These are phyloP conservation scores for Daldinia decipiens DNA, from an alignment of 495 filamentous ascomycete species.

Conservation along the genomic window DNA sequence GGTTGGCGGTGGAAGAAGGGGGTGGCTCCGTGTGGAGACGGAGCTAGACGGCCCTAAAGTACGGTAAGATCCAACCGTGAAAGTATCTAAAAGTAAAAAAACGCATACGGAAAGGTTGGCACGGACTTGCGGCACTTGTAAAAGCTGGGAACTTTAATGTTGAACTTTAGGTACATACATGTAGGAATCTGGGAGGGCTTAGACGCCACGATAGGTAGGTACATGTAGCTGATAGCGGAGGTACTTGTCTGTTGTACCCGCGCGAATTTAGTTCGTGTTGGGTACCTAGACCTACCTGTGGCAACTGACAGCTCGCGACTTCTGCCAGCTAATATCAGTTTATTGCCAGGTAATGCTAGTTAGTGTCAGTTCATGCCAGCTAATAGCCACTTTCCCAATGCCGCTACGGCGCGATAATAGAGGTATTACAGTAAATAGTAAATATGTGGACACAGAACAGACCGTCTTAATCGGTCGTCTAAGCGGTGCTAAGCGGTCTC, in stretches of 20 bases:
- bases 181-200: not conserved
- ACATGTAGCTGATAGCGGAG: too few relatives aligned
- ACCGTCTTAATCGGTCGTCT: slow-evolving; percentile 11
- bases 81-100: not conserved
- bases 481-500: slow-evolving; percentile 35
- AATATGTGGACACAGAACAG: not conserved
- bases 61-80: not conserved
- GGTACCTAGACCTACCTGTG: not conserved
- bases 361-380: slow-evolving; percentile 2
- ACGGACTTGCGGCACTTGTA: slow-evolving; percentile 27
- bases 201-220: slow-evolving; percentile 40
- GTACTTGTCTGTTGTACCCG: not conserved
- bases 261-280: not conserved
- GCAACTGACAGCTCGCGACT: slow-evolving; percentile 1
- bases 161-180: too few relatives aligned
- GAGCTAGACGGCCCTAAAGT: slow-evolving; percentile 1
- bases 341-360: not conserved
- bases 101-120: slow-evolving; percentile 4
- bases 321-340: slow-evolving; percentile 1
- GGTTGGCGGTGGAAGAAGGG: slow-evolving; percentile 30
- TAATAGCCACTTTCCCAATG: not conserved
- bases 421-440: not conserved
- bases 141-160: not conserved
- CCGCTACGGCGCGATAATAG: too few relatives aligned
- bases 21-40: slow-evolving; percentile 12